Evolutionary conservation across 176 grass and related monocot genomes (phyloP).

Genomic region (Luzula sylvatica): DNA sequence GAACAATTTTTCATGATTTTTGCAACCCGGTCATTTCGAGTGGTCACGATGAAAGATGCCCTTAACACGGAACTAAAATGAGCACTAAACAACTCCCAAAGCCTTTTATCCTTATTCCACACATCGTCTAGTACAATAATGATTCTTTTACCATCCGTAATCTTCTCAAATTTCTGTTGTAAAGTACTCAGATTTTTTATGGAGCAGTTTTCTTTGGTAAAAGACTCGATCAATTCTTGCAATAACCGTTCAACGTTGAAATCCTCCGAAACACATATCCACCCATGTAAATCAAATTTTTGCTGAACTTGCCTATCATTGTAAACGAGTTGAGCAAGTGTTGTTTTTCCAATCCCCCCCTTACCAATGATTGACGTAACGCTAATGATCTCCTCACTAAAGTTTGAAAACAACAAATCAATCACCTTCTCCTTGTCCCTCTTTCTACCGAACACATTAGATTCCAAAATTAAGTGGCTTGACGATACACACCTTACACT

Average conservation of each 20-base stretch:
- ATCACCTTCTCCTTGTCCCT: slow-evolving; percentile 5
- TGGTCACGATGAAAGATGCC: slow-evolving; percentile 6
- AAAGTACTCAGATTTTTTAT: background rate
- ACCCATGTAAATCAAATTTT: slow-evolving; percentile 9
- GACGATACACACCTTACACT: background rate
- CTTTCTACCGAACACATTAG: background rate
- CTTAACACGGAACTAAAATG: background rate
- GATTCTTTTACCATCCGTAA: background rate
- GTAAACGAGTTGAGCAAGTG: slow-evolving; percentile 20
- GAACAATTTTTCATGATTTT: background rate
- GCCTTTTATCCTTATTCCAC: background rate
- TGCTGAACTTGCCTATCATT: slow-evolving; percentile 11
- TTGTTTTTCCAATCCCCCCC: slow-evolving; percentile 28
- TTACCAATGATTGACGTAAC: slow-evolving; percentile 25
- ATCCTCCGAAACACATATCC: slow-evolving; percentile 16
- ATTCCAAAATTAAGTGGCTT: background rate
- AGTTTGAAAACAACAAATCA: slow-evolving; percentile 5
- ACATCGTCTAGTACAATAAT: slow-evolving; percentile 22
- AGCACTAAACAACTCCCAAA: background rate
- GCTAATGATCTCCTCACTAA: background rate
- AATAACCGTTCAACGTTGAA: slow-evolving; percentile 6
- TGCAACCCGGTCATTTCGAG: background rate
- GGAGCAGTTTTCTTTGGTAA: background rate
- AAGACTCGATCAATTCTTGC: slow-evolving; percentile 12
- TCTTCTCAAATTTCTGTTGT: background rate